These are phyloP conservation scores for Jatropha multifida DNA, from an alignment of 441 rosid genomes.

Conservation along the genomic window DNA sequence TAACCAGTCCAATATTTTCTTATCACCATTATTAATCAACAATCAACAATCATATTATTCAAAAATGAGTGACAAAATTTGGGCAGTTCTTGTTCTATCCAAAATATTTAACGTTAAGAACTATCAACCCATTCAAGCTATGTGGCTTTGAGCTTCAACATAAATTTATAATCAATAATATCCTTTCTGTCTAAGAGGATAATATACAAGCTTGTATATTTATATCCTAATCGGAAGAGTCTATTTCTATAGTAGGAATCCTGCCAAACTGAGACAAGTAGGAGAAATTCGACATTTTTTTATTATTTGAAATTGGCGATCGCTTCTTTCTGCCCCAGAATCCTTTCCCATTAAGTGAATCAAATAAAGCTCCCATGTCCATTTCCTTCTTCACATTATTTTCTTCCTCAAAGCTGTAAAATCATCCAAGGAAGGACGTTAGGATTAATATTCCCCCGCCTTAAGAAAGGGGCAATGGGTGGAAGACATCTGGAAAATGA, in stretches of 20 bases:
- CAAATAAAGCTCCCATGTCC: conserved; percentile 77
- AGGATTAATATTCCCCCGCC: neutral
- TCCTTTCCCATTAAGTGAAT: conserved; percentile 62
- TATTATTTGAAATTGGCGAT: conserved; percentile 39
- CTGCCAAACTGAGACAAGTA: conserved; percentile 47
- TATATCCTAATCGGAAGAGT: conserved; percentile 50
- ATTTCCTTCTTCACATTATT: conserved; percentile 51
- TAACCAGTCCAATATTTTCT: too few relatives aligned
- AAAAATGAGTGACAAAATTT: too few relatives aligned
- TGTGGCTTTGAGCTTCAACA: neutral
- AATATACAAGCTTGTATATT: neutral
- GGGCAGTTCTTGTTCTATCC: neutral
- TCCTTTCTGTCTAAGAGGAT: neutral
- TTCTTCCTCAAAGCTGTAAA: conserved; percentile 55
- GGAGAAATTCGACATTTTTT: conserved; percentile 37
- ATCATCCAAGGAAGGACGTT: conserved; percentile 7
- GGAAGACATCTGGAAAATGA: neutral
- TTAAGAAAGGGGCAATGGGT: too few relatives aligned
- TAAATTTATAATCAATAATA: too few relatives aligned
- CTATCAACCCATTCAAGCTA: neutral
- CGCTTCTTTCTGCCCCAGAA: conserved; percentile 55
- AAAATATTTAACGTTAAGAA: neutral
- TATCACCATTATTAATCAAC: too few relatives aligned
- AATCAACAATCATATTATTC: too few relatives aligned
- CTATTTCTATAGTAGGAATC: conserved; percentile 51